Evolutionary conservation across 1,284 basidiomycete species (phyloP).

Genomic region (Agroathelia rolfsii): DNA sequence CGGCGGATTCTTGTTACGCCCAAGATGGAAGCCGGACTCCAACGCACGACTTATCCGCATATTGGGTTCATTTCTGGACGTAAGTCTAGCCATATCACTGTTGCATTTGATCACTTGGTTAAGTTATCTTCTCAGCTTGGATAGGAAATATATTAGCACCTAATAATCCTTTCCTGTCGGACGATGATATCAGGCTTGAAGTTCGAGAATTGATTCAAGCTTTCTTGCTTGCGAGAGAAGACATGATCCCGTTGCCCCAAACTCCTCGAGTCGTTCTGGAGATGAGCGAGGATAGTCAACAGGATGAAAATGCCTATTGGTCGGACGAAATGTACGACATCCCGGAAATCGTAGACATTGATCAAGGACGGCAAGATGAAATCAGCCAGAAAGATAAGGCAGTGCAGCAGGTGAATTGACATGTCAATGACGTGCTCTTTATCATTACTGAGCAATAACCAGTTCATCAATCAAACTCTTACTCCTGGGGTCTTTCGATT

Average conservation of each 20-base stretch:
- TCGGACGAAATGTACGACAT: no score
- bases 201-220: conserved; percentile 51
- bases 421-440: neutral
- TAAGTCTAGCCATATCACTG: no score
- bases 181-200: conserved; percentile 37
- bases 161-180: conserved; percentile 21
- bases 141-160: conserved; percentile 47
- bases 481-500: conserved; percentile 55
- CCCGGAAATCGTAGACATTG: no score
- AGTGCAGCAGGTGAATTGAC: no score
- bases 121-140: conserved; percentile 52
- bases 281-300: conserved; percentile 36
- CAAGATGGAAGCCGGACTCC: conserved; percentile 25
- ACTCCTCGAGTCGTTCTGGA: conserved; percentile 22
- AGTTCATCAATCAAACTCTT: conserved; percentile 48
- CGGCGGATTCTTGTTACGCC: conserved; percentile 50
- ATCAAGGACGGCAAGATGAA: no score
- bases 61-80: conserved; percentile 48
- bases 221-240: conserved; percentile 54
- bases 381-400: conserved; percentile 35
- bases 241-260: conserved; percentile 37
- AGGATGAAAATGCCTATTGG: conserved; percentile 71
- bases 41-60: conserved; percentile 49
- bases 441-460: conserved; percentile 9
- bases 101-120: conserved; percentile 2